Conservation (phyloP, 2,329 filamentous ascomycete species). For the Aureobasidium vineae region DNA sequence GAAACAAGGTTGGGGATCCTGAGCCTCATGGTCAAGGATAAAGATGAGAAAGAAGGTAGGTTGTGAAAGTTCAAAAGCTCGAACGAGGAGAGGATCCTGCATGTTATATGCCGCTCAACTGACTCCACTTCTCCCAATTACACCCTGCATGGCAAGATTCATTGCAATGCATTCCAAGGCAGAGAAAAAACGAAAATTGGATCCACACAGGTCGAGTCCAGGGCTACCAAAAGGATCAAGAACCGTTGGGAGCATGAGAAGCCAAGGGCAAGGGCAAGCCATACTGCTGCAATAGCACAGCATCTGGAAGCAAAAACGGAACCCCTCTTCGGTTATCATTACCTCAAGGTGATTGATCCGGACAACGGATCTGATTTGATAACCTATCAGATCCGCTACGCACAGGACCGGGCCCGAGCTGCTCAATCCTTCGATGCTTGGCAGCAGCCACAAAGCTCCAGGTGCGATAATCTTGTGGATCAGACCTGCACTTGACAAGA, state of each 20-base stretch:
- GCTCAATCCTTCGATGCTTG: slow-evolving; percentile 15
- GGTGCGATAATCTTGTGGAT: slow-evolving; percentile 23
- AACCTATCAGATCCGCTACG: slow-evolving; percentile 17
- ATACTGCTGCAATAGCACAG: background rate
- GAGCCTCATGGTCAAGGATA: slow-evolving; percentile 23
- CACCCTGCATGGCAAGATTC: background rate
- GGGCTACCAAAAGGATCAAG: background rate
- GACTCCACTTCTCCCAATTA: background rate
- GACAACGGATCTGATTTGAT: slow-evolving; percentile 13
- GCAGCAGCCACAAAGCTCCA: slow-evolving; percentile 13
- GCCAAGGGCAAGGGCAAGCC: background rate
- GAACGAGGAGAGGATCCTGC: background rate
- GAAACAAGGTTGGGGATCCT: slow-evolving; percentile 19
- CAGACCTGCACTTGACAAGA: background rate
- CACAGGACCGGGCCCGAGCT: slow-evolving; percentile 8
- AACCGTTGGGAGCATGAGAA: background rate
- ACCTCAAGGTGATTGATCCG: slow-evolving; percentile 11
- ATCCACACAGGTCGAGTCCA: background rate
- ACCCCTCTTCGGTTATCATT: slow-evolving; percentile 3
- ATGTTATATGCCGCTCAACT: background rate
- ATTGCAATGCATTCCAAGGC: background rate
- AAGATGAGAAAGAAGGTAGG: background rate
- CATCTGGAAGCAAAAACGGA: background rate
- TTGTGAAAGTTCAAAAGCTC: background rate
- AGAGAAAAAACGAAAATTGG: background rate